phyloP scores from a whole-genome alignment of 192 early-diverging fungal genomes.

The Entomortierella lignicola region DNA sequence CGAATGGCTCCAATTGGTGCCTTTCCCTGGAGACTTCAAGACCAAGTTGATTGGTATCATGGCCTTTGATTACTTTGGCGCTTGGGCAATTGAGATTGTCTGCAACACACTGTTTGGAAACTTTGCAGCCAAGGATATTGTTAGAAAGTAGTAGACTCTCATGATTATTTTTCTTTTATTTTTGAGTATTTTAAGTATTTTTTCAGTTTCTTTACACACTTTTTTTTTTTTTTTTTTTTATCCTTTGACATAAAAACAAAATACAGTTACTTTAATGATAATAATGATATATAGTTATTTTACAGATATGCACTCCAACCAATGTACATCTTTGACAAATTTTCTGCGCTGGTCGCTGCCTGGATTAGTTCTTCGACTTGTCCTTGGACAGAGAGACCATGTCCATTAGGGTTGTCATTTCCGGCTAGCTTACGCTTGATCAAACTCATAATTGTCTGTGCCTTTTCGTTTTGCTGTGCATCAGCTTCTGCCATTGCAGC shows the following conservation, averaged over 20 bases:
- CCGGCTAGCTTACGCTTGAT: conserved; percentile 84
- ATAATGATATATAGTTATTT: background rate
- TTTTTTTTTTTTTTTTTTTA: background rate
- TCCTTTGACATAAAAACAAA: background rate
- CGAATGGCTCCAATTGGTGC: conserved; percentile 89
- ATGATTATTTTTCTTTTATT: background rate
- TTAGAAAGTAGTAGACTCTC: conserved; percentile 33
- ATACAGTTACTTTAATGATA: background rate
- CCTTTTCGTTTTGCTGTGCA: conserved; percentile 66
- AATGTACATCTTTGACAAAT: conserved; percentile 88
- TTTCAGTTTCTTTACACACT: background rate
- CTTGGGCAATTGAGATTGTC: conserved; percentile 84
- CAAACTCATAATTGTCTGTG: conserved; percentile 63
- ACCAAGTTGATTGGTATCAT: conserved; percentile 83
- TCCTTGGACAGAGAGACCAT: conserved; percentile 76
- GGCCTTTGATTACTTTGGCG: conserved; percentile 88
- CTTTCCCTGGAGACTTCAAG: conserved; percentile 90
- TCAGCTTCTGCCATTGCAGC: conserved; percentile 35
- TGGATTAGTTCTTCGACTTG: conserved; percentile 86
- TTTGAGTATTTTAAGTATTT: too few relatives aligned
- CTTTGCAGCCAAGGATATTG: conserved; percentile 89
- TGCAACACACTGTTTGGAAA: conserved; percentile 86
- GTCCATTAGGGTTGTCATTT: conserved; percentile 22
- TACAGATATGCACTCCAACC: conserved; percentile 62
- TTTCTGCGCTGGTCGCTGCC: conserved; percentile 74